These are phyloP conservation scores for Apophysomyces elegans DNA, from an alignment of 371 early-diverging fungal genomes.

Conservation along the genomic window DNA sequence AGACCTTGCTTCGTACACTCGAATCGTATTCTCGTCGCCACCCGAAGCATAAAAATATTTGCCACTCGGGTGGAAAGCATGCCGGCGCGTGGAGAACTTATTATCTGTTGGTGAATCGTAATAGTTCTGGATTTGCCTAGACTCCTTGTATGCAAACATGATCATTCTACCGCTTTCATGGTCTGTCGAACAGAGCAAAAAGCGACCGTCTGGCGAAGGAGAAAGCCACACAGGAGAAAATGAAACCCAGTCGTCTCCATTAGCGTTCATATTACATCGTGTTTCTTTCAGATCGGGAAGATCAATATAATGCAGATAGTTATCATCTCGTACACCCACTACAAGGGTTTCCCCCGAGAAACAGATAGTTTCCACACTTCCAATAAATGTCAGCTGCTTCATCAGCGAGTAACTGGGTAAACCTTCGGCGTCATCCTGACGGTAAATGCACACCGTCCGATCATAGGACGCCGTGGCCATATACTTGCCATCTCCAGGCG, in stretches of 20 bases:
- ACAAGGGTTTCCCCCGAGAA: conserved; percentile 55
- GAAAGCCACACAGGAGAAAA: conserved; percentile 77
- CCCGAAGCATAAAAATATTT: conserved; percentile 70
- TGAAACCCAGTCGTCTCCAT: conserved; percentile 83
- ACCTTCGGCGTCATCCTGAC: conserved; percentile 7
- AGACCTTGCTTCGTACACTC: conserved; percentile 65
- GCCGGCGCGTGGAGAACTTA: conserved; percentile 59
- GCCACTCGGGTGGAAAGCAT: conserved; percentile 68
- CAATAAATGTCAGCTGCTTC: conserved; percentile 48
- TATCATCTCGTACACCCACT: conserved; percentile 71
- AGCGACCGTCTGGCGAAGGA: conserved; percentile 56
- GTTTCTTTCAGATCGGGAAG: conserved; percentile 40
- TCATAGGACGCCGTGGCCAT: conserved; percentile 77
- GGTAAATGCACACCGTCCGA: conserved; percentile 66
- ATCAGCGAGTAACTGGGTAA: conserved; percentile 28
- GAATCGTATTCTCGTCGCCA: conserved; percentile 62
- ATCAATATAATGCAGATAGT: conserved; percentile 73
- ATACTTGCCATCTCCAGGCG: conserved; percentile 53
- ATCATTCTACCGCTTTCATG: conserved; percentile 72
- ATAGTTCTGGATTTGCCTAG: conserved; percentile 63
- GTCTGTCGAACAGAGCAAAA: conserved; percentile 75
- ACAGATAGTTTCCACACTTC: conserved; percentile 66
- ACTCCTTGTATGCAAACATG: conserved; percentile 55
- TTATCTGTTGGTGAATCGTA: conserved; percentile 68
- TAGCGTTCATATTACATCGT: conserved; percentile 74